Percentiles rank a stretch among this genome's conserved stretches.
Conservation (phyloP, 768 basidiomycete genomes). For the Chalciporus sphaerocephalus region DNA sequence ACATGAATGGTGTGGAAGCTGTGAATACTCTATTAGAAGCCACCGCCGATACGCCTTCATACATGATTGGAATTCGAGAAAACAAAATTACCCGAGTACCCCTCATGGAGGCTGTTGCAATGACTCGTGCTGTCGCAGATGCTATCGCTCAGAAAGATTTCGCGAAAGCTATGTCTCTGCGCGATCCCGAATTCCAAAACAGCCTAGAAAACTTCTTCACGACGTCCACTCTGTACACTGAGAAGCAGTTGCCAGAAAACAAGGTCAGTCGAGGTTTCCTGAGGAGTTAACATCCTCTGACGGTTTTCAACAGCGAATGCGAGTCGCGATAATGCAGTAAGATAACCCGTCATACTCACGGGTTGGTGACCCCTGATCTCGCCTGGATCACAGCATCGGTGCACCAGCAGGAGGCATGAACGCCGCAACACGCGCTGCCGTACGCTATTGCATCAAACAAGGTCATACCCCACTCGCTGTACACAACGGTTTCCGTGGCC, state of each 20-base stretch:
- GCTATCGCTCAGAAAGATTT: constrained; percentile 85
- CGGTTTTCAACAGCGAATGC: constrained; percentile 53
- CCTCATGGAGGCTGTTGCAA: constrained; percentile 87
- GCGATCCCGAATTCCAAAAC: constrained; percentile 90
- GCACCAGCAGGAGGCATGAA: constrained; percentile 99
- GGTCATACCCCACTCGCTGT: constrained; percentile 92
- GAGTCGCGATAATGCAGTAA: constrained; percentile 81
- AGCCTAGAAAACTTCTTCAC: constrained; percentile 80
- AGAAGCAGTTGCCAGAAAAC: constrained; percentile 46
- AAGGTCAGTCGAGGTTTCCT: constrained; percentile 33
- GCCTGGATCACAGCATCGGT: constrained; percentile 59
- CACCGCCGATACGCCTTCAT: constrained; percentile 86
- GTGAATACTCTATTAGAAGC: constrained; percentile 84
- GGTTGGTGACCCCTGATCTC: background rate
- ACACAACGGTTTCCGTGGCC: constrained; percentile 93
- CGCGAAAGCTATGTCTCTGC: constrained; percentile 75
- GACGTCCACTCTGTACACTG: constrained; percentile 59
- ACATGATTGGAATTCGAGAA: constrained; percentile 95
- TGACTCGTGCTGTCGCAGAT: constrained; percentile 81
- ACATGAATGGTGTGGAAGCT: constrained; percentile 67
- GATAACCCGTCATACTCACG: constrained; percentile 19
- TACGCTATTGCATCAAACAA: constrained; percentile 86
- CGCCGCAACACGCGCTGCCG: constrained; percentile 91
- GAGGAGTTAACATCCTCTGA: constrained; percentile 7
- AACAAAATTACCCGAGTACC: constrained; percentile 93